Conservation (phyloP, 495 filamentous ascomycete genomes). For the Penicillium longicatenatum region DNA sequence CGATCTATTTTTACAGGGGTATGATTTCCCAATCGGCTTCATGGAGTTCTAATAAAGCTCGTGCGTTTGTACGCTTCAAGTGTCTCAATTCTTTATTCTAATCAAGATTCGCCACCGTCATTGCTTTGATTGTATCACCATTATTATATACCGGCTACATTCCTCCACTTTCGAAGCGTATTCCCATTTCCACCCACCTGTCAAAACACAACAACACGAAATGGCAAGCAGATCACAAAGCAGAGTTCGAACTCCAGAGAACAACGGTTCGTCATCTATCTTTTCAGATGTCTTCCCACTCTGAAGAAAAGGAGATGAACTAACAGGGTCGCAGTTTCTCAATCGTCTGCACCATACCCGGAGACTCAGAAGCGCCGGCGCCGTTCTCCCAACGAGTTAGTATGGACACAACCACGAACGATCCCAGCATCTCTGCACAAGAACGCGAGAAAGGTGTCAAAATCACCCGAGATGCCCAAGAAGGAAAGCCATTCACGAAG, state of each 20-base stretch:
- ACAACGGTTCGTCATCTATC: background rate
- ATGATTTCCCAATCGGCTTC: background rate
- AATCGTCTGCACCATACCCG: background rate
- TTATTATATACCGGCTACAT: background rate
- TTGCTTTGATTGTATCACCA: background rate
- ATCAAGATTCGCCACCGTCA: background rate
- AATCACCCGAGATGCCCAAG: background rate
- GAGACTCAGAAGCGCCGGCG: conserved; percentile 2
- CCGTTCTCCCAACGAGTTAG: conserved; percentile 1
- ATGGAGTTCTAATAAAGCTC: background rate
- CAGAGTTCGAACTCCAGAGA: background rate
- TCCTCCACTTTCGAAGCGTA: background rate
- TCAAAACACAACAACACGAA: background rate
- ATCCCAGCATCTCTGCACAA: background rate
- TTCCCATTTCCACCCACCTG: background rate
- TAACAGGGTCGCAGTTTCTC: background rate
- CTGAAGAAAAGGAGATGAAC: background rate
- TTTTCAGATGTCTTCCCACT: background rate
- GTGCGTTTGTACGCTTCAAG: background rate
- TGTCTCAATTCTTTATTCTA: background rate
- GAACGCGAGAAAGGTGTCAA: background rate
- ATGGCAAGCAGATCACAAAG: background rate
- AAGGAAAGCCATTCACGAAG: background rate
- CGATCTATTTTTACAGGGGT: conserved; percentile 1
- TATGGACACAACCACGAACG: conserved; percentile 3